A percentile compares a stretch with the other conserved stretches of the same genome.
phyloP scores from a whole-genome alignment of 441 rosid genomes.

The Capsella rubella region DNA sequence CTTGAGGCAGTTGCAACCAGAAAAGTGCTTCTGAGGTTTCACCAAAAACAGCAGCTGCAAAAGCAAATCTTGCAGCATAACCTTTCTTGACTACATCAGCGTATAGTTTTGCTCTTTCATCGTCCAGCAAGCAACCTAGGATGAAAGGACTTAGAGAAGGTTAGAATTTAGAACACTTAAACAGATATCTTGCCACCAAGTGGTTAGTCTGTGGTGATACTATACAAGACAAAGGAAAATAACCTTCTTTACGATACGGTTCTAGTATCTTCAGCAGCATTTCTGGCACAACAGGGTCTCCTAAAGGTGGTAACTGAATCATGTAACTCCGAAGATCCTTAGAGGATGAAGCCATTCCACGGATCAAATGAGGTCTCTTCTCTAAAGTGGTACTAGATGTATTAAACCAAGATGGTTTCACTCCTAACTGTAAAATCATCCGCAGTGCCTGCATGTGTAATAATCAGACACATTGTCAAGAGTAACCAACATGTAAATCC shows the following conservation, averaged over 20 bases:
- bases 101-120: constrained; percentile 89
- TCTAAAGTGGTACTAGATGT: constrained; percentile 73
- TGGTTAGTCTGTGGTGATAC: constrained; percentile 21
- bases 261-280: constrained; percentile 96
- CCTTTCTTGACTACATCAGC: constrained; percentile 88
- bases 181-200: constrained; percentile 27
- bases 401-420: constrained; percentile 96
- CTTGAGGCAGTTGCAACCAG: constrained; percentile 96
- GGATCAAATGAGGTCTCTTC: constrained; percentile 82
- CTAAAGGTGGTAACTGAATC: constrained; percentile 79
- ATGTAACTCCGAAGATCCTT: constrained; percentile 90
- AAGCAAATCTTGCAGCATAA: constrained; percentile 85
- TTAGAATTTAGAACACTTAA: constrained; percentile 33
- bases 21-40: constrained; percentile 91
- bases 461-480: constrained; percentile 32
- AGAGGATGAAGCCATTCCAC: constrained; percentile 72
- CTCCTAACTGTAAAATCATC: constrained; percentile 97
- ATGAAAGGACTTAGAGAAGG: constrained; percentile 41
- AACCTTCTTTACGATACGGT: constrained; percentile 90
- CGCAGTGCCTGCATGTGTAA: constrained; percentile 73
- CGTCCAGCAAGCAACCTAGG: constrained; percentile 90
- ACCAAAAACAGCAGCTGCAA: constrained; percentile 96
- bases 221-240: constrained; percentile 32
- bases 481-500: constrained; percentile 25
- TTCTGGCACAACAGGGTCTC: constrained; percentile 96